Evolutionary conservation across 2,329 filamentous ascomycete genomes (phyloP), one percentile per base, ranked within the genome.

Genomic region (Fusarium lyarnte): DNA sequence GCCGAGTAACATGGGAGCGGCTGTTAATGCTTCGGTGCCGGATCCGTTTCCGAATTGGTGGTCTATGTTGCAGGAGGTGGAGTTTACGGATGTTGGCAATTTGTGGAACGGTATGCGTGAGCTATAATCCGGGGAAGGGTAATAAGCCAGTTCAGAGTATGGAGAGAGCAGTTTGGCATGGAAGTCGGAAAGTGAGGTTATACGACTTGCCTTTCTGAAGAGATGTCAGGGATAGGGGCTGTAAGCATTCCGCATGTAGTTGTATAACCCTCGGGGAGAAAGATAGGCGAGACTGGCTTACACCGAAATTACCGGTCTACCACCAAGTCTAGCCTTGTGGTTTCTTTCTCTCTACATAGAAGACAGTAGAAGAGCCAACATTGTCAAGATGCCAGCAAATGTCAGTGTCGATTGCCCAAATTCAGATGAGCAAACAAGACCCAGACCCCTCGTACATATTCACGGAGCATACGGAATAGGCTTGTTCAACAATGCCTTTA

Each of bases 61-160:
- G 74, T 76, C 74, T 2, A 76, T 76, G 74, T 57, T 76, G 14
- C 74, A 76, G n/a, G 74, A 76, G 4, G 74, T 74, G 10, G 74
- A 76, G 14, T 76, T 76, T 66, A 49, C 72, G 2, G 70, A 72
- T 25, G 58, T 72, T 36, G 54, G 59, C 3, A 73, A 65, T 21
- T 54, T 72, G 19, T 72, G 51, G 70, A 67, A 65, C 14, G 63
- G 63, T 3, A 36, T 52, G 21, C 62, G 63, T 6, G 62, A 66
- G 8, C 4, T 31, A 43, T 61, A 6, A 23, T 21, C 23, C 1
- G n/a, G 29, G 27, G 19, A 43, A 25, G 10, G 41, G 41, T 6
- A 2, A 25, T 9, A 45, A 25, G 42, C 1, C 3, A 19, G 16
- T 25, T 19, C 6, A 43, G 42, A 19, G 23, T 19, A 25, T 25